Conservation (phyloP, 257 asterid species). For the Capsicum pubescens region DNA sequence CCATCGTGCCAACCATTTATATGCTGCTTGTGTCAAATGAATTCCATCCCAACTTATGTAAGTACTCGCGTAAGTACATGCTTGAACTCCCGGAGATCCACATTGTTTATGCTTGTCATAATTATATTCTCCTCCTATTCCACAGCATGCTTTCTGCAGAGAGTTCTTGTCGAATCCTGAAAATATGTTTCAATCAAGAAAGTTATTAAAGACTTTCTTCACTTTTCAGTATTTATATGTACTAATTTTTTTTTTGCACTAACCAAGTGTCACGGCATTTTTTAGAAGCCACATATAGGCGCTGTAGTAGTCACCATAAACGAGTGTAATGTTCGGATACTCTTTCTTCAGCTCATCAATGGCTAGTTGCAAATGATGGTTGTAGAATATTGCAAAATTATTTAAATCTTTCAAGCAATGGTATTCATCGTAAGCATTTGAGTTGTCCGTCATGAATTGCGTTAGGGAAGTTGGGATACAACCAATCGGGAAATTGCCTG, state of each 20-base stretch:
- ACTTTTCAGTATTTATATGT: too few relatives aligned
- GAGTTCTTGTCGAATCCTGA: conserved; percentile 30
- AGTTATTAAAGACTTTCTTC: too few relatives aligned
- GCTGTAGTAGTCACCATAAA: conserved; percentile 36
- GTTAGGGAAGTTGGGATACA: conserved; percentile 31
- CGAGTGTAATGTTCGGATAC: conserved; percentile 26
- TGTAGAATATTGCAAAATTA: conserved; percentile 24
- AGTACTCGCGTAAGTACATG: conserved; percentile 25
- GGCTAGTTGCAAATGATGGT: conserved; percentile 29
- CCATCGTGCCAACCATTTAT: conserved; percentile 24
- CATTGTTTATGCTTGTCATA: conserved; percentile 22
- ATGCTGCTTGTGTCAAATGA: conserved; percentile 39
- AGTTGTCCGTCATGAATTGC: neutral
- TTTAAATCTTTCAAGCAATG: conserved; percentile 35
- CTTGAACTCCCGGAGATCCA: conserved; percentile 29
- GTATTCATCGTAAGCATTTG: conserved; percentile 26
- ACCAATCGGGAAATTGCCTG: conserved; percentile 40
- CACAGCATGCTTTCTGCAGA: conserved; percentile 36
- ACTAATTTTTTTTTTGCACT: neutral
- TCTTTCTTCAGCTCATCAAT: conserved; percentile 30
- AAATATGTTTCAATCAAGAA: neutral
- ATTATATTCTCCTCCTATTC: conserved; percentile 39
- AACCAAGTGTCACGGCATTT: conserved; percentile 20
- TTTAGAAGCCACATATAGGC: conserved; percentile 25
- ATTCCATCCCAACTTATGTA: conserved; percentile 43